Evolutionary conservation across 257 asterid genomes (phyloP), one percentile per base, ranked within the genome.

Genomic region (Salvia miltiorrhiza): DNA sequence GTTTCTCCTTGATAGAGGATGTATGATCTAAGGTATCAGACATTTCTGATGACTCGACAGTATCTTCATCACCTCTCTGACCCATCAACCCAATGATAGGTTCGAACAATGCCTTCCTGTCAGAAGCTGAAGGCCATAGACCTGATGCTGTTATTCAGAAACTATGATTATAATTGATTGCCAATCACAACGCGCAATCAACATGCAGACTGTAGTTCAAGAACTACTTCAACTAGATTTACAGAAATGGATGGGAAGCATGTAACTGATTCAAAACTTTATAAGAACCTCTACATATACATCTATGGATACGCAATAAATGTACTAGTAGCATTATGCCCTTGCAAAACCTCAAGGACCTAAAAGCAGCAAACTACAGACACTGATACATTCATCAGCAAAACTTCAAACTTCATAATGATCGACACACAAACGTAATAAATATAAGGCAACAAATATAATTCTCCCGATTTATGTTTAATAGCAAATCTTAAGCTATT

Each of bases 81-180:
- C 92, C 96, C 90, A 86, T 83, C 77, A 87, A 83, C 58, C 89
- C 84, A 77, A 81, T 87, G 71, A 85, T 88, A n/a, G 95, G 97
- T 17, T 84, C 90, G 57, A 86, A 87, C 61, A 84, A 64, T 12
- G 86, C 80, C 78, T 84, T 90, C 73, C 88, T 71, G 23, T 90
- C 97, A 0, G 87, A 69, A 39, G 87, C 65, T 48, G 87, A 77
- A 56, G 96, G 85, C 99, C 95, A 85, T 72, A 86, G 48, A 58
- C 97, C 96, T 59, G 97, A 79, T 20, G 87, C 87, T 88, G 87
- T 70, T 50, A 45, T 41, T 74, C 52, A 63, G 52, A 41, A 67
- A 59, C 71, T 37, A 70, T 43, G n/a, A 68, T 57, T 23, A 44
- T 32, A 49, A 55, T 65, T 58, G 37, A 70, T 54, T 19, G 2